Conservation (phyloP, 2,329 filamentous ascomycete species). For the Cordyceps fumosorosea region DNA sequence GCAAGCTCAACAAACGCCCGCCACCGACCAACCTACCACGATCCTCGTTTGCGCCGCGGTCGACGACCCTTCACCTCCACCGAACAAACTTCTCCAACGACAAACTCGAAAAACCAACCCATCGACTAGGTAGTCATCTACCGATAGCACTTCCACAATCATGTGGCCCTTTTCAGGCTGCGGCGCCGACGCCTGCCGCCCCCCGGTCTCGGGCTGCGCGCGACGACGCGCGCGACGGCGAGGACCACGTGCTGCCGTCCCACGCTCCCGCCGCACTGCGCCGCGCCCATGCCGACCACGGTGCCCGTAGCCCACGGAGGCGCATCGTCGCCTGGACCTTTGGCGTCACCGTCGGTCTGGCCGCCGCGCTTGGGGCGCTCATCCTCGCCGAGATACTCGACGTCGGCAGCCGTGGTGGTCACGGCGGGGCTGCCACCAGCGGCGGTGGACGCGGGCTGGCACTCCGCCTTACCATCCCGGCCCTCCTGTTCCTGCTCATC, state of each 20-base stretch:
- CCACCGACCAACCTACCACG: background rate
- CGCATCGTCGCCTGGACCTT: constrained; percentile 59
- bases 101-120: background rate
- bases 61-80: too few relatives aligned
- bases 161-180: constrained; percentile 44
- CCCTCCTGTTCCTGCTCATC: constrained; percentile 65
- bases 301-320: constrained; percentile 43
- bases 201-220: constrained; percentile 44
- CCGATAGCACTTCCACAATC: background rate
- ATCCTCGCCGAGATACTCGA: constrained; percentile 81
- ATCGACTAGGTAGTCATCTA: background rate
- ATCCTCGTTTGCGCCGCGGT: too few relatives aligned
- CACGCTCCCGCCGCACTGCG: constrained; percentile 54
- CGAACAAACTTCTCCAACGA: background rate
- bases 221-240: constrained; percentile 42
- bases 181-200: constrained; percentile 51
- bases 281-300: constrained; percentile 53
- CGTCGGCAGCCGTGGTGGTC: constrained; percentile 51
- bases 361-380: constrained; percentile 70
- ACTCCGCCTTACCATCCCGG: constrained; percentile 62
- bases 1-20: background rate
- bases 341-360: constrained; percentile 68
- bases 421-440: too few relatives aligned
- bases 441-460: constrained; percentile 57
- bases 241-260: constrained; percentile 55